These are phyloP conservation scores for Halenospora varia DNA, from an alignment of 495 filamentous ascomycete species.

Conservation along the genomic window DNA sequence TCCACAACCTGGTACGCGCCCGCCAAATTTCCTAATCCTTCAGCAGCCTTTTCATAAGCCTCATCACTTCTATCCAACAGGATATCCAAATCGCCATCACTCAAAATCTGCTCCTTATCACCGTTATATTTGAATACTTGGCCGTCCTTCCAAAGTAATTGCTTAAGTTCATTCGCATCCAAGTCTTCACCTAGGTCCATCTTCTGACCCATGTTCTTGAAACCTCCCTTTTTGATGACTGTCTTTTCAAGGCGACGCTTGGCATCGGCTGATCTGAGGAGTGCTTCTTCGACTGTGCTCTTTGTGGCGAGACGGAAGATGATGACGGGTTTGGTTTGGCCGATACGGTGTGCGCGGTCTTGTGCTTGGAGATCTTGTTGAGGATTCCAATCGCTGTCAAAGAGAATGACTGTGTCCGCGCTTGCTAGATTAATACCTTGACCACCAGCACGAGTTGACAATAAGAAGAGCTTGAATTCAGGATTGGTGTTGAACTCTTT, in stretches of 20 bases:
- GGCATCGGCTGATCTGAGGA: constrained; percentile 83
- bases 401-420: constrained; percentile 94
- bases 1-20: constrained; percentile 64
- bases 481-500: constrained; percentile 74
- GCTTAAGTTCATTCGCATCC: constrained; percentile 56
- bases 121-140: constrained; percentile 56
- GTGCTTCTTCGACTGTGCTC: constrained; percentile 84
- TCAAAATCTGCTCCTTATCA: constrained; percentile 57
- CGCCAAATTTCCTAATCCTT: constrained; percentile 57
- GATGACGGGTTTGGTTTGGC: constrained; percentile 85
- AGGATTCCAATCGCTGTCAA: constrained; percentile 97
- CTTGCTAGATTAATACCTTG: constrained; percentile 97
- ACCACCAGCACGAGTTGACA: constrained; percentile 87
- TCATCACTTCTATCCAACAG: constrained; percentile 82
- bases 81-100: constrained; percentile 69
- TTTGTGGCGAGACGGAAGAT: constrained; percentile 95
- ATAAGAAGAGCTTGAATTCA: constrained; percentile 72
- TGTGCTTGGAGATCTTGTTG: constrained; percentile 96
- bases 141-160: constrained; percentile 59
- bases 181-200: constrained; percentile 54
- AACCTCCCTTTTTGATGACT: constrained; percentile 89
- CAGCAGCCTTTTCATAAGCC: constrained; percentile 77
- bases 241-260: constrained; percentile 94
- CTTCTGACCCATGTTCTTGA: constrained; percentile 51
- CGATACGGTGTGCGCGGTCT: constrained; percentile 91